Conservation (phyloP, 345 rosid genomes). For the Hypericum perforatum region DNA sequence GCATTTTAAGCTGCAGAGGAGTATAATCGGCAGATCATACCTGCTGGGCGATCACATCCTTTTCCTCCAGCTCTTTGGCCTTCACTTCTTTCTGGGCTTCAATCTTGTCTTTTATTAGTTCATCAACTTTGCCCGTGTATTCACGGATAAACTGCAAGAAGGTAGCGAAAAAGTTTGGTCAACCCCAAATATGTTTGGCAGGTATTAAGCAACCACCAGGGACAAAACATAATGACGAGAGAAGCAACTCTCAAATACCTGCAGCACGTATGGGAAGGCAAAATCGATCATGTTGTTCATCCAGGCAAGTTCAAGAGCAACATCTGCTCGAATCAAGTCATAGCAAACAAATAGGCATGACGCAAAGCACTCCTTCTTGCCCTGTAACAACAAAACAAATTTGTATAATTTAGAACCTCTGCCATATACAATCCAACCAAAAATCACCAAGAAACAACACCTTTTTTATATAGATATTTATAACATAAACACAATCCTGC, state of each 20-base stretch:
- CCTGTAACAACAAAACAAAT: conserved; percentile 20
- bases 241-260: conserved; percentile 7
- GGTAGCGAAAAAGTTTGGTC: not conserved
- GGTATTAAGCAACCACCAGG: no score
- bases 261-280: conserved; percentile 57
- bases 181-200: not conserved
- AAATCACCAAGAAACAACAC: not conserved
- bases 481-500: no score
- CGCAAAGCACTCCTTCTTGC: conserved; percentile 90
- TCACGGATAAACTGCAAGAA: conserved; percentile 61
- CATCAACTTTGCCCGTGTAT: conserved; percentile 72
- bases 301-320: conserved; percentile 89
- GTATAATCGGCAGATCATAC: conserved; percentile 19
- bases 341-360: conserved; percentile 92
- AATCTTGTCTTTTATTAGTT: conserved; percentile 62
- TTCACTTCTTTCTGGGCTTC: conserved; percentile 58
- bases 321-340: conserved; percentile 69
- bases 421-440: not conserved
- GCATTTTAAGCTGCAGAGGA: not conserved
- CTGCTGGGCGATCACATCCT: conserved; percentile 77
- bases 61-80: conserved; percentile 66
- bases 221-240: not conserved
- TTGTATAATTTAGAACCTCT: not conserved
- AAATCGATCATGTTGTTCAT: conserved; percentile 79
- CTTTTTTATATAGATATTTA: no score